Percentiles rank a stretch among this genome's conserved stretches.
Conservation (phyloP, 805 yeast species). For the Tetrapisispora iriomotensis region DNA sequence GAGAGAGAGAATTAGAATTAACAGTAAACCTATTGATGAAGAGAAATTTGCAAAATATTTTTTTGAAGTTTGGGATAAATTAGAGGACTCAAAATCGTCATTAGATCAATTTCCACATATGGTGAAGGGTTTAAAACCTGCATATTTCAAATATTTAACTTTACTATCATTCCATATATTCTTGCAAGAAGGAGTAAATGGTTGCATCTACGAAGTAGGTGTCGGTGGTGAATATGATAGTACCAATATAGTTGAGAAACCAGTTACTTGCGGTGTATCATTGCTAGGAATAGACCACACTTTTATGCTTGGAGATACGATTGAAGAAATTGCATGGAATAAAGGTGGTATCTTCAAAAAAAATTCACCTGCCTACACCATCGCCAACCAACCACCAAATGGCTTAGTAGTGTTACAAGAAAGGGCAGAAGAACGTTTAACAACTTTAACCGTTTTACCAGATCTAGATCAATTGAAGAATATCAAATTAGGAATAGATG, state of each 20-base stretch:
- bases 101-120: constrained; percentile 58
- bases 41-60: constrained; percentile 77
- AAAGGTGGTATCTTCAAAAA: constrained; percentile 86
- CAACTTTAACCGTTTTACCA: constrained; percentile 43
- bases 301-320: constrained; percentile 72
- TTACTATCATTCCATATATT: constrained; percentile 86
- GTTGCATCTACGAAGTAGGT: constrained; percentile 95
- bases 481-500: constrained; percentile 60
- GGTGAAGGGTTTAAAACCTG: constrained; percentile 68
- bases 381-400: constrained; percentile 44
- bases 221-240: constrained; percentile 97
- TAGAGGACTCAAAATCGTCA: constrained; percentile 50
- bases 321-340: constrained; percentile 90
- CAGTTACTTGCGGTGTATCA: constrained; percentile 78
- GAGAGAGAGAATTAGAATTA: constrained; percentile 79
- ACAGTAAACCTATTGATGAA: constrained; percentile 79
- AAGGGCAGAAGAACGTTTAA: constrained; percentile 59
- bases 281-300: constrained; percentile 90
- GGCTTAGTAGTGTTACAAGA: constrained; percentile 48
- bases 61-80: constrained; percentile 85
- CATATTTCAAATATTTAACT: constrained; percentile 86
- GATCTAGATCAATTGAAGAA: constrained; percentile 30
- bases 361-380: constrained; percentile 57
- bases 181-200: constrained; percentile 76
- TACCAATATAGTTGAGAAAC: constrained; percentile 75